Evolutionary conservation across 768 basidiomycete species (phyloP).

Genomic region (Calocybe indica): DNA sequence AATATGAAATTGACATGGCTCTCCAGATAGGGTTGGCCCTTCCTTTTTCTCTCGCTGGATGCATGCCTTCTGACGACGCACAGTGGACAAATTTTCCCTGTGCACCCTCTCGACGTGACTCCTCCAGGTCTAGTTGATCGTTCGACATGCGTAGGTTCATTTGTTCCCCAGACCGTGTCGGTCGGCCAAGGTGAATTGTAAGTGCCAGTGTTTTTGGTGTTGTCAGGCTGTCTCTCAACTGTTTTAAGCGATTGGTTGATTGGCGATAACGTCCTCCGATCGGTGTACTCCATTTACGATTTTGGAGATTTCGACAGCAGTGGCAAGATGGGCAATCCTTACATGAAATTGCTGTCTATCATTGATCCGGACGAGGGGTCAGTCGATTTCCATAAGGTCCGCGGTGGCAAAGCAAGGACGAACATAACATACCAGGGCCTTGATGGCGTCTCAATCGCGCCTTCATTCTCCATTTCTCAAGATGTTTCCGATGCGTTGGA

Average conservation of each 20-base stretch:
- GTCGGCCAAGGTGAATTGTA: slow-evolving; percentile 66
- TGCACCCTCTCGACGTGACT: slow-evolving; percentile 76
- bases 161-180: slow-evolving; percentile 57
- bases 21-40: slow-evolving; percentile 65
- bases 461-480: slow-evolving; percentile 49
- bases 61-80: slow-evolving; percentile 3
- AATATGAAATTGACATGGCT: slow-evolving; percentile 70
- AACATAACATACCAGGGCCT: slow-evolving; percentile 68
- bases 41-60: not conserved
- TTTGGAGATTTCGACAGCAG: slow-evolving; percentile 71
- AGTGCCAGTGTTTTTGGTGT: slow-evolving; percentile 16
- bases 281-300: slow-evolving; percentile 78
- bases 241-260: slow-evolving; percentile 68
- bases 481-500: slow-evolving; percentile 55
- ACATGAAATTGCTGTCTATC: slow-evolving; percentile 68
- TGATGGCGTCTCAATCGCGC: slow-evolving; percentile 31
- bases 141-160: slow-evolving; percentile 63
- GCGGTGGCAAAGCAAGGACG: slow-evolving; percentile 57
- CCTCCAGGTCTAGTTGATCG: slow-evolving; percentile 39
- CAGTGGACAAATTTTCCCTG: slow-evolving; percentile 68
- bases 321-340: slow-evolving; percentile 68
- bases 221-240: not conserved
- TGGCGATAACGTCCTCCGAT: slow-evolving; percentile 80
- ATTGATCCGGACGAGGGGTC: slow-evolving; percentile 68
- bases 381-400: slow-evolving; percentile 56